Base-by-base conservation (phyloP, 805 yeast species). In the Barnettozyma sucrosica region DNA sequence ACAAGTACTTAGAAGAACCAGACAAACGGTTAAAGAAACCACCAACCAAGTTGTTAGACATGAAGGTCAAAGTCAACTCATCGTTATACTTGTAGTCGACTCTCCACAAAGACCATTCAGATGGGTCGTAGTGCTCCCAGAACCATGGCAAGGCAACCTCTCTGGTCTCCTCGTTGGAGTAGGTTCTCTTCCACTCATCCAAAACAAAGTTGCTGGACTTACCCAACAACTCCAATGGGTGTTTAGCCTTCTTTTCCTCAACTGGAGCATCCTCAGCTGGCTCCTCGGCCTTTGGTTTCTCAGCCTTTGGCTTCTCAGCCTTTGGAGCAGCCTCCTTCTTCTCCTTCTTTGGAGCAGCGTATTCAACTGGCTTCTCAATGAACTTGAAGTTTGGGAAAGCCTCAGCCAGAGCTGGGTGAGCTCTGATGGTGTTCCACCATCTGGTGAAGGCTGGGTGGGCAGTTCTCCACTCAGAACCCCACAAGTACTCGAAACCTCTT, bases 141-240 rank as follows among this genome's bases (percentile, higher is more conserved):
- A 92, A 93, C 90, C 92, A 93, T 68, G 98, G 98, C 60, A 92
- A 77, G 57, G 97, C 96, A 58, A 72, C 81, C 67, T 81, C 83
- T 75, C 97, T 87, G 67, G 98, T 92, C 64, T 93, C 98, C 75
- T 89, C 92, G 80, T 92, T 93, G 55, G 97, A 89, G 84, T 93
- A 92, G 57, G 74, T 73, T 76, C 97, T 85, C 82, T 93, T 93
- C 95, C 97, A 90, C 71, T 88, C 93, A 66, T 92, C 97, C 55
- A 92, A 63, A 52, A 80, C 71, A 60, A 82, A 73, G 59, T 76
- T 73, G 53, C 83, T 63, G 52, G 88, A 68, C 66, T 79, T 84
- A 62, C 93, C 95, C 55, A 92, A 80, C 51, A 76, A 73, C 68
- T 81, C 95, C 68, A 90, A 80, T 65, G 98, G 97, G 75, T 92